Evolutionary conservation across 2,329 filamentous ascomycete species (phyloP).

Genomic region (Talaromyces sp.): DNA sequence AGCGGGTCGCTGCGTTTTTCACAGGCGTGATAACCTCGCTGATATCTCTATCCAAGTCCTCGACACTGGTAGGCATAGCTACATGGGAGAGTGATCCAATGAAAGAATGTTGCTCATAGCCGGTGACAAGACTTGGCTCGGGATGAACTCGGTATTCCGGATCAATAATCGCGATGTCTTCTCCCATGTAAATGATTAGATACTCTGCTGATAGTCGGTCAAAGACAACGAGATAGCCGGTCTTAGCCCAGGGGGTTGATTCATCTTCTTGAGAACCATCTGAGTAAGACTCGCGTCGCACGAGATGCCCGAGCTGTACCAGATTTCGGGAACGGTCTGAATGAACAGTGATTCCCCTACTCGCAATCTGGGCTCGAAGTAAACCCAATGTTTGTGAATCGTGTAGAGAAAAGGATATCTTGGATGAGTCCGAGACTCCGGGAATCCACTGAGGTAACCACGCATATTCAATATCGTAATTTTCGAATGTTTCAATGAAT

Average conservation of each 20-base stretch:
- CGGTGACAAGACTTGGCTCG: neutral
- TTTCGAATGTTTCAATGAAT: slow-evolving; percentile 12
- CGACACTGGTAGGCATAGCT: neutral
- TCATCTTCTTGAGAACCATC: neutral
- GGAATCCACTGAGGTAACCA: slow-evolving; percentile 36
- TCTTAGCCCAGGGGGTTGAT: slow-evolving; percentile 27
- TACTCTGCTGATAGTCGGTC: slow-evolving; percentile 32
- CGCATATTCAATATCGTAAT: slow-evolving; percentile 24
- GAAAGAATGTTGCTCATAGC: slow-evolving; percentile 2
- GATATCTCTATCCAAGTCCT: slow-evolving; percentile 15
- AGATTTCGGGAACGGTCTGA: slow-evolving; percentile 28
- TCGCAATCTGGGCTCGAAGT: slow-evolving; percentile 27
- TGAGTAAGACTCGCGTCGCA: slow-evolving; percentile 20
- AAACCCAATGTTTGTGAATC: slow-evolving; percentile 29
- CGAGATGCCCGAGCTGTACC: slow-evolving; percentile 38
- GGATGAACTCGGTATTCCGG: slow-evolving; percentile 20
- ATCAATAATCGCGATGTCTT: slow-evolving; percentile 24
- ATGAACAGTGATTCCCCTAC: slow-evolving; percentile 23
- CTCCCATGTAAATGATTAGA: slow-evolving; percentile 31
- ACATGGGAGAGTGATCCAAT: slow-evolving; percentile 19
- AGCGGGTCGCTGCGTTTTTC: slow-evolving; percentile 14
- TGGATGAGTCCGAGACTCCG: slow-evolving; percentile 28
- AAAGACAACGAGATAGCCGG: slow-evolving; percentile 38
- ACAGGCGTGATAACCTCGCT: slow-evolving; percentile 1
- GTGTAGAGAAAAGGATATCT: slow-evolving; percentile 18